Evolutionary conservation across 192 early-diverging fungal species (phyloP).

Genomic region (Rhizophagus prolifer): DNA sequence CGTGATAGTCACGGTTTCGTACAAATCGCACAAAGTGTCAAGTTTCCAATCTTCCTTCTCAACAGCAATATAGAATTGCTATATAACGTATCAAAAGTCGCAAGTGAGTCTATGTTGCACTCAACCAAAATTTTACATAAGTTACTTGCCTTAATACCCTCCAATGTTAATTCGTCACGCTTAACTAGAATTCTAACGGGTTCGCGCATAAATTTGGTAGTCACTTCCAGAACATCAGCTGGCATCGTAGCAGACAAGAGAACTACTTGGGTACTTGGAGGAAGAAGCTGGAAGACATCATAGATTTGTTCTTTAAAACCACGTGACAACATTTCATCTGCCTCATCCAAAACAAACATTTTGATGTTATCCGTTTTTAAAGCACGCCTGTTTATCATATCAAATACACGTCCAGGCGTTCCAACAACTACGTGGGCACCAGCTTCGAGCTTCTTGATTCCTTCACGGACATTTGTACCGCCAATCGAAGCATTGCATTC

Average conservation of each 20-base stretch:
- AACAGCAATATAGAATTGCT: conserved; percentile 96
- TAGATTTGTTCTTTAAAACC: conserved; percentile 99
- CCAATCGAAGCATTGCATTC: conserved; percentile 95
- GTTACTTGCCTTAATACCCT: conserved; percentile 78
- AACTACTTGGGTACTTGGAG: conserved; percentile 92
- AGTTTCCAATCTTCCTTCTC: conserved; percentile 99
- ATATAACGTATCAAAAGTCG: too few species aligned
- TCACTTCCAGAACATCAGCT: conserved; percentile 94
- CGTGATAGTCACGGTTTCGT: conserved; percentile 94
- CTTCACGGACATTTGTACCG: conserved; percentile 89
- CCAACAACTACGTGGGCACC: conserved; percentile 93
- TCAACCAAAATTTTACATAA: too few species aligned
- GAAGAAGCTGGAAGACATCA: conserved; percentile 88
- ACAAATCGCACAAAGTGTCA: conserved; percentile 95
- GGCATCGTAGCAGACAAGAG: conserved; percentile 91
- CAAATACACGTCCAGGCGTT: conserved; percentile 96
- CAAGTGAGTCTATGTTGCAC: too few species aligned
- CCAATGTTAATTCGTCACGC: conserved; percentile 97
- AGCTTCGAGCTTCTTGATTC: conserved; percentile 84
- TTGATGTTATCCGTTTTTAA: conserved; percentile 85
- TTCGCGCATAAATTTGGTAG: conserved; percentile 96
- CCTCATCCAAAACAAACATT: conserved; percentile 96
- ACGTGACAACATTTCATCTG: conserved; percentile 89
- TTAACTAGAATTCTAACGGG: conserved; percentile 95
- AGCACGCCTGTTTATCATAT: conserved; percentile 90